phyloP scores from a whole-genome alignment of 2,329 filamentous ascomycete species.

The Phaeosphaeria sp. region DNA sequence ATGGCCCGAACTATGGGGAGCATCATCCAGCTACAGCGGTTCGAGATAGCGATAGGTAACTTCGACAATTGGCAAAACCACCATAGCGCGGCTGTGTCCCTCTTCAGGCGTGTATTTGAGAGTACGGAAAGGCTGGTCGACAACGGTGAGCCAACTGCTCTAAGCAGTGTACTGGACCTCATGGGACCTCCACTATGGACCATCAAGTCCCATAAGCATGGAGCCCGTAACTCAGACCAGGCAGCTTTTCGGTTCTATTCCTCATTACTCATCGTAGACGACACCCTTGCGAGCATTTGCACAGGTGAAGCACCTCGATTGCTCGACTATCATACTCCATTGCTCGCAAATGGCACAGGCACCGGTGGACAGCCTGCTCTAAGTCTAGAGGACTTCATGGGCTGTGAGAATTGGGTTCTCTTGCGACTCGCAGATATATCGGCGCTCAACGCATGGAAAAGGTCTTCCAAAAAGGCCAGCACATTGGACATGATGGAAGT shows the following conservation, averaged over 20 bases:
- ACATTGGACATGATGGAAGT: conserved; percentile 57
- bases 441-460: conserved; percentile 64
- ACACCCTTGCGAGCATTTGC: conserved; percentile 46
- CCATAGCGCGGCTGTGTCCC: conserved; percentile 57
- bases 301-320: conserved; percentile 41
- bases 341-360: conserved; percentile 25
- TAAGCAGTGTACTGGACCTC: conserved; percentile 3
- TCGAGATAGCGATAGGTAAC: conserved; percentile 57
- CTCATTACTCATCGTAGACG: conserved; percentile 43
- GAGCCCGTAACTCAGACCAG: conserved; percentile 43
- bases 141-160: conserved; percentile 55
- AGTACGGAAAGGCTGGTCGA: conserved; percentile 46
- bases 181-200: conserved; percentile 5
- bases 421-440: conserved; percentile 63
- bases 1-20: conserved; percentile 52
- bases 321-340: conserved; percentile 26
- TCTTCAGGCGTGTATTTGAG: conserved; percentile 55
- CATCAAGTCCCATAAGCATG: not conserved
- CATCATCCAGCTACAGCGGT: conserved; percentile 62
- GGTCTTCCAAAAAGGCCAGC: conserved; percentile 52
- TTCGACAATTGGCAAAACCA: conserved; percentile 60
- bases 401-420: conserved; percentile 65
- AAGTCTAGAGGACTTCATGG: conserved; percentile 60
- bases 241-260: conserved; percentile 48
- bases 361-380: conserved; percentile 35